phyloP scores from a whole-genome alignment of 108 stramenopile genomes.

The Schizochytrium sp. region DNA sequence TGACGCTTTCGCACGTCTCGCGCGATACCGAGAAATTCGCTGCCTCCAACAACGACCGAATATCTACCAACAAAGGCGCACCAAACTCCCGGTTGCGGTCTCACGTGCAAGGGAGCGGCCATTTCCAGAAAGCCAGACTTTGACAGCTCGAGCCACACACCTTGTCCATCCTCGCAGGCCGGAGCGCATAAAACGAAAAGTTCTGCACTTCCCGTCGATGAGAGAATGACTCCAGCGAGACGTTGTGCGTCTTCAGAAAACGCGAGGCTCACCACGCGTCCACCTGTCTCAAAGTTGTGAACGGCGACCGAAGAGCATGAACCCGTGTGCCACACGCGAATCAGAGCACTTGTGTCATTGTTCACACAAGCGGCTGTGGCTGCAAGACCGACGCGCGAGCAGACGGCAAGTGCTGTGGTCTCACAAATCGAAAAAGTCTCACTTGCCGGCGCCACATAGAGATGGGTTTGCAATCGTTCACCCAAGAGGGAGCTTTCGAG shows the following conservation, averaged over 20 bases:
- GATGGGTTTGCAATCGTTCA: not conserved
- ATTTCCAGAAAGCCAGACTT: not conserved
- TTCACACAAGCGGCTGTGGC: not conserved
- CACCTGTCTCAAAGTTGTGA: not conserved
- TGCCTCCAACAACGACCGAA: not conserved
- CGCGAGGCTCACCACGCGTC: not conserved
- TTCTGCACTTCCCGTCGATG: not conserved
- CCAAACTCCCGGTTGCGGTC: not conserved
- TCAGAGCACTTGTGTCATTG: not conserved
- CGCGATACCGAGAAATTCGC: not conserved
- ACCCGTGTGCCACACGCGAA: not conserved
- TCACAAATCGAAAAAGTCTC: not conserved
- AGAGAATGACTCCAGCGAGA: not conserved
- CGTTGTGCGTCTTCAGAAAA: not conserved
- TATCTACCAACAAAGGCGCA: not conserved
- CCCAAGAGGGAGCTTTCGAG: not conserved
- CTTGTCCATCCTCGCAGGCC: too few species aligned
- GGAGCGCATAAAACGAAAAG: too few species aligned
- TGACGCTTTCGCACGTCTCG: not conserved
- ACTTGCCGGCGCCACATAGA: not conserved
- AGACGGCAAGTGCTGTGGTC: not conserved
- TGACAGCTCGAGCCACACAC: not conserved
- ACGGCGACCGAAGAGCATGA: not conserved
- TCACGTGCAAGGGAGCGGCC: not conserved
- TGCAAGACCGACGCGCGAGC: not conserved